Evolutionary conservation across 805 yeast species (phyloP), one percentile per base, ranked within the genome.

Genomic region (Cyberlindnera mrakii): DNA sequence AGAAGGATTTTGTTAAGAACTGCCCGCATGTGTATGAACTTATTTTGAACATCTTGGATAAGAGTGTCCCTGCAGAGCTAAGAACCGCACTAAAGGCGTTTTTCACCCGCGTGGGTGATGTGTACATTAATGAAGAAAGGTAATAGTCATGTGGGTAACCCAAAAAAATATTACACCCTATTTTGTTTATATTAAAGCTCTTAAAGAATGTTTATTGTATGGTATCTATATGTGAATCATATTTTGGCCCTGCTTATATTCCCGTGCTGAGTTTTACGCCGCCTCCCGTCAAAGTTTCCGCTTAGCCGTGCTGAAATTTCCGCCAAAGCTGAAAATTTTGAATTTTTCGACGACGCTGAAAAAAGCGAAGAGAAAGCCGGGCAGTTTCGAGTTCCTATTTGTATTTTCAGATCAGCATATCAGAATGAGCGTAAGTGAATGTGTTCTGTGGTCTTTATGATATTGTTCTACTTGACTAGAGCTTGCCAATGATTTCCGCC

Each of bases 1-100:
- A 80, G 40, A 76, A 67, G 1, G 95, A 88, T 60, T 88, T 87
- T 60, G 59, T 60, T 30, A 61, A 62, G 41, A 70, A 77, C 54
- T 73, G 85, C 52, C 79, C 87, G 0, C 68, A 61, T 16, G 74
- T 83, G 67, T 85, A 82, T 61, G 71, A 69, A 30, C 65, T 78
- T 40, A 78, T 82, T 29, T 63, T 84, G 57, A 68, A 67, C 42
- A 68, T 84, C 37, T 70, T 85, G 46, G 79, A 78, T 47, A 80
- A 78, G 64, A 74, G 74, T 48, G 68, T 82, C 47, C 73, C 82
- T 25, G 61, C 74, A 0, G 89, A 84, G 46, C 62, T 85, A 50
- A 68, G 91, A 51, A 57, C 63, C 3, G 81, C 88, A 0, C 66
- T 85, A 32, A 75, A 74, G 59, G 70, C 68, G 33, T 85, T 82